Conservation (phyloP, 768 basidiomycete genomes). For the Lyophyllum semitale region DNA sequence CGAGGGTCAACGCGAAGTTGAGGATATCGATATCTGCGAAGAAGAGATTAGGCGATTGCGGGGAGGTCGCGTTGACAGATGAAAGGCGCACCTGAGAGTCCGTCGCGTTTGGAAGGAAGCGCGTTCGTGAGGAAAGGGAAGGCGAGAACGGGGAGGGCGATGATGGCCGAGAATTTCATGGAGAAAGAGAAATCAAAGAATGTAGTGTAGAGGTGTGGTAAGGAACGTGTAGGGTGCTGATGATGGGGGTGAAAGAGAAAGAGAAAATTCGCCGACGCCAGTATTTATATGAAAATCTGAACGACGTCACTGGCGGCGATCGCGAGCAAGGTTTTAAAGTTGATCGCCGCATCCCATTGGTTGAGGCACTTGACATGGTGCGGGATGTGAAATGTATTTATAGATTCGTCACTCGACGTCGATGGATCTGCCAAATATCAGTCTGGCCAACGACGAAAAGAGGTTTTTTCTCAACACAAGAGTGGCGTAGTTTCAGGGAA, state of each 20-base stretch:
- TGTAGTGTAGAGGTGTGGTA: slow-evolving; percentile 1
- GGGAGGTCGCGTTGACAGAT: background rate
- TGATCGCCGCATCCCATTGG: background rate
- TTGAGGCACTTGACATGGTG: background rate
- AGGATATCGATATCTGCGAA: slow-evolving; percentile 2
- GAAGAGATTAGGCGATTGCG: background rate
- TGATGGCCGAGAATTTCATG: slow-evolving; percentile 8
- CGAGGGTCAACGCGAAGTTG: slow-evolving; percentile 10
- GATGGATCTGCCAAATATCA: background rate
- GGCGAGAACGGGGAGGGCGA: background rate
- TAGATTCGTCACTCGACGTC: background rate
- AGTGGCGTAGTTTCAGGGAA: background rate
- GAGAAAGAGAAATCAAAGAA: background rate
- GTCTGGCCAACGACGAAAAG: background rate
- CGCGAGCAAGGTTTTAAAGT: background rate
- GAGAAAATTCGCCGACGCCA: background rate
- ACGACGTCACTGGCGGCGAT: background rate
- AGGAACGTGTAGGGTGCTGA: slow-evolving; percentile 1
- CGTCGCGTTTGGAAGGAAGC: slow-evolving; percentile 4
- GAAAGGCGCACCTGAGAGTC: background rate
- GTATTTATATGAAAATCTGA: slow-evolving; percentile 1
- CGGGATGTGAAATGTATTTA: background rate
- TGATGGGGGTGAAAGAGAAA: slow-evolving; percentile 1
- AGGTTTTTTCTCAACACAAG: too few relatives aligned
- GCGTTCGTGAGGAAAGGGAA: slow-evolving; percentile 2